Conservation (phyloP, 106 monocot genomes). For the Dioscorea alata region DNA sequence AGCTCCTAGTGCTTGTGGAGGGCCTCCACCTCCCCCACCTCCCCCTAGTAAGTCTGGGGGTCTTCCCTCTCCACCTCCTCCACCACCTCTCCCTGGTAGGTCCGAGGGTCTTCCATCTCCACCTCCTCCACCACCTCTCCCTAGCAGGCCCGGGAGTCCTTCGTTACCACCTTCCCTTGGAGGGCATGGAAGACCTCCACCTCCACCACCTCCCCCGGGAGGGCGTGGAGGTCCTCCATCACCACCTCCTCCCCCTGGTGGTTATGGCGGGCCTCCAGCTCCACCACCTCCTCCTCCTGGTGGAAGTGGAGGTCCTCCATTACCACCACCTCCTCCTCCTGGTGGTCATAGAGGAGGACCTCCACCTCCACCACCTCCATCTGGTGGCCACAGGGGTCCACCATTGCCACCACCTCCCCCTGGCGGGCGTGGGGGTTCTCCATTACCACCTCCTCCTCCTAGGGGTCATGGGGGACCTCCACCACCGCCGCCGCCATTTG, state of each 20-base stretch:
- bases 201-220: constrained; percentile 27
- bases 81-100: no score
- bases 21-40: constrained; percentile 4
- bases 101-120: background rate
- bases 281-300: constrained; percentile 44
- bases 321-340: constrained; percentile 37
- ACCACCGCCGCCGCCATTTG: constrained; percentile 2
- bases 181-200: constrained; percentile 8
- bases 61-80: background rate
- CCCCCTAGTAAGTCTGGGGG: background rate
- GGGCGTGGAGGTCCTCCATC: constrained; percentile 18
- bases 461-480: constrained; percentile 1
- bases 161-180: constrained; percentile 9
- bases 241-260: constrained; percentile 26
- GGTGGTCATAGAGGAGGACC: constrained; percentile 8
- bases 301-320: constrained; percentile 19
- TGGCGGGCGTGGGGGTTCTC: constrained; percentile 14
- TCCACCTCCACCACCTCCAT: constrained; percentile 31
- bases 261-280: constrained; percentile 6
- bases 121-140: constrained; percentile 5
- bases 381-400: constrained; percentile 15
- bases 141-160: background rate
- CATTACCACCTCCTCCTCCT: constrained; percentile 31
- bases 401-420: constrained; percentile 19
- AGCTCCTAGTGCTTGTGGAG: background rate